Base-by-base conservation (phyloP, 2,329 filamentous ascomycete species). In the Exophiala calicioides region DNA sequence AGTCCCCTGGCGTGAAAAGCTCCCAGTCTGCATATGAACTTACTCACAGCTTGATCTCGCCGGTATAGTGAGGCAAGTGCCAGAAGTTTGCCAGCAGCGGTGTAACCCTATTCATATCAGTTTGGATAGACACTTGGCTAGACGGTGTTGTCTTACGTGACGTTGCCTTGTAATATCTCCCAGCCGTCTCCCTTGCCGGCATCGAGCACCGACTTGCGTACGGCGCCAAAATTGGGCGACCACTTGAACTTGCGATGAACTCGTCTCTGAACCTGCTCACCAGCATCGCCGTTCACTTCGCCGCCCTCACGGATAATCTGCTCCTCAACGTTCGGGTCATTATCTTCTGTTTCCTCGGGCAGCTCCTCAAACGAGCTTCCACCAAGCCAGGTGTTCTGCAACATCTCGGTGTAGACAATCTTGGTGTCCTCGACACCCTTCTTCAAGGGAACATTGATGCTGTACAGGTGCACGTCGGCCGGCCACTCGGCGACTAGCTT, bases 51-150 rank as follows among this genome's bases (percentile, higher is more conserved):
- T 85, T 84, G 65, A 95, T 76, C 74, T 94, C 88, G 58, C 77
- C 76, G 61, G 82, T 77, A 59, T 82, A 74, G 50, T 82, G 76
- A 51, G 80, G 73, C 29, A 75, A 77, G 65, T 91, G 88, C 80
- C 87, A 90, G 67, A 96, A 98, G 68, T 95, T 96, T 31, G 91
- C 90, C 67, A 87, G 88, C 57, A 97, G 68, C 10, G 91, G 88
- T 3, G 93, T 96, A 46, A 98, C 82, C 67, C 90, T 95, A 61
- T 56, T 21, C 27, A 50, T 45, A 32, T 47, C 48, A 58, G 56
- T 58, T 19, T 23, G 29, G 13, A 15, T 7, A 5, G 30, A 20
- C n/a, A 15, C 8, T n/a, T 18, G 15, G 12, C 27, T 30, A 13
- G 21, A 27, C 12, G 21, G 69, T 74, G 60, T 70, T 88, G 87